Conservation (phyloP, 257 asterid genomes). For the Nemophila menziesii region DNA sequence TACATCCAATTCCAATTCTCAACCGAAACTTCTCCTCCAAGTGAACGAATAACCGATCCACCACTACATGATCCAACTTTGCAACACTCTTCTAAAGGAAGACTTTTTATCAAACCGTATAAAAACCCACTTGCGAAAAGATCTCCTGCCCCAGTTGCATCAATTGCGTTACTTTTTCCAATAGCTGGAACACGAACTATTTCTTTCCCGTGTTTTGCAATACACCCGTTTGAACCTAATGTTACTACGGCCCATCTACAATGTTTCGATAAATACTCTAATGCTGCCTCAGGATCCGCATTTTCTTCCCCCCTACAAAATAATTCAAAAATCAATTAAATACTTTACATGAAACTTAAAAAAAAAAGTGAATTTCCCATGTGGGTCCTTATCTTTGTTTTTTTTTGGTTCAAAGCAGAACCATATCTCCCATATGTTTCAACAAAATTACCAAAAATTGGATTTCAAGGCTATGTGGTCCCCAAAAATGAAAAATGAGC, state of each 20-base stretch:
- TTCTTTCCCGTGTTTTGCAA: slow-evolving; percentile 76
- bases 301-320: slow-evolving; percentile 45
- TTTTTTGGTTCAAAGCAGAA: too few species aligned
- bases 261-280: slow-evolving; percentile 58
- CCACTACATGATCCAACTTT: slow-evolving; percentile 87
- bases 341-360: background rate
- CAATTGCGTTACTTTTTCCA: slow-evolving; percentile 59
- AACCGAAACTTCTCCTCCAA: slow-evolving; percentile 83
- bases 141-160: slow-evolving; percentile 99
- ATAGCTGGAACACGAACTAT: slow-evolving; percentile 79
- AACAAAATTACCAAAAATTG: too few species aligned
- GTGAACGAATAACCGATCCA: slow-evolving; percentile 76
- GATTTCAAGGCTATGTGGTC: too few species aligned
- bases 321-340: slow-evolving; percentile 4
- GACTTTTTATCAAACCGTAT: slow-evolving; percentile 76
- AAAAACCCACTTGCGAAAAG: slow-evolving; percentile 90
- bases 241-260: slow-evolving; percentile 96
- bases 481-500: too few species aligned
- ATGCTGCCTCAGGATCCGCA: slow-evolving; percentile 54
- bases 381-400: too few species aligned
- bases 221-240: slow-evolving; percentile 78
- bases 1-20: slow-evolving; percentile 98
- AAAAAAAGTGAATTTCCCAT: background rate
- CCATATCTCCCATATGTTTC: too few species aligned
- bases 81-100: slow-evolving; percentile 78